These are phyloP conservation scores for Podosphaera leucotricha DNA, from an alignment of 2,329 filamentous ascomycete genomes.

Conservation along the genomic window DNA sequence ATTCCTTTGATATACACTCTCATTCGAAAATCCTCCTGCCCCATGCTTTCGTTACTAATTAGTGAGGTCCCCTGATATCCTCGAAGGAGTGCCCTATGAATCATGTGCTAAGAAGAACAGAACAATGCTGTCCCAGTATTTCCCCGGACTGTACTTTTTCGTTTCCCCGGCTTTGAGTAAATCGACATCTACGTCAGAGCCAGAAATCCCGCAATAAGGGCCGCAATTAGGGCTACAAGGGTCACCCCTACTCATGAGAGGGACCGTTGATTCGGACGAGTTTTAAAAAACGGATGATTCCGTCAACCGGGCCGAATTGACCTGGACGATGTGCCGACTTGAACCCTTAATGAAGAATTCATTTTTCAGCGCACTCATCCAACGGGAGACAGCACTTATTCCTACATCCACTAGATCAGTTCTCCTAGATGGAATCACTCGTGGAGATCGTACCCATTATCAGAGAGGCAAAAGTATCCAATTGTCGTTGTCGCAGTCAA, in stretches of 20 bases:
- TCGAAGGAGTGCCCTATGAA: neutral
- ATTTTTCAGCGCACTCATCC: too few relatives aligned
- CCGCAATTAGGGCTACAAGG: neutral
- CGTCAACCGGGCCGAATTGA: neutral
- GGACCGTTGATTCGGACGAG: neutral
- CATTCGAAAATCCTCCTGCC: neutral
- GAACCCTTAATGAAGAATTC: too few relatives aligned
- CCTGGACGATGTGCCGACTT: neutral
- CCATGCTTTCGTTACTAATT: neutral
- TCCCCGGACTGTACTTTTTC: neutral
- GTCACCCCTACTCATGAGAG: neutral
- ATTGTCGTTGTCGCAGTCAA: too few relatives aligned
- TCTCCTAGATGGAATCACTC: too few relatives aligned
- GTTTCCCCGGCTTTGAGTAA: neutral
- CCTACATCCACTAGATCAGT: too few relatives aligned
- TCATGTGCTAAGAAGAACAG: neutral
- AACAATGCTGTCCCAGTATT: neutral
- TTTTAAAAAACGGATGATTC: neutral
- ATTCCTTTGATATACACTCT: neutral
- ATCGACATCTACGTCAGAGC: neutral
- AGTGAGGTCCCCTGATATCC: neutral
- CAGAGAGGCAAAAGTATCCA: too few relatives aligned
- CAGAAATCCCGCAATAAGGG: neutral
- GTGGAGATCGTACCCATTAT: too few relatives aligned
- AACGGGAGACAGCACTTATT: too few relatives aligned